Evolutionary conservation across 192 early-diverging fungal species (phyloP).

Genomic region (Backusella tuberculispora): DNA sequence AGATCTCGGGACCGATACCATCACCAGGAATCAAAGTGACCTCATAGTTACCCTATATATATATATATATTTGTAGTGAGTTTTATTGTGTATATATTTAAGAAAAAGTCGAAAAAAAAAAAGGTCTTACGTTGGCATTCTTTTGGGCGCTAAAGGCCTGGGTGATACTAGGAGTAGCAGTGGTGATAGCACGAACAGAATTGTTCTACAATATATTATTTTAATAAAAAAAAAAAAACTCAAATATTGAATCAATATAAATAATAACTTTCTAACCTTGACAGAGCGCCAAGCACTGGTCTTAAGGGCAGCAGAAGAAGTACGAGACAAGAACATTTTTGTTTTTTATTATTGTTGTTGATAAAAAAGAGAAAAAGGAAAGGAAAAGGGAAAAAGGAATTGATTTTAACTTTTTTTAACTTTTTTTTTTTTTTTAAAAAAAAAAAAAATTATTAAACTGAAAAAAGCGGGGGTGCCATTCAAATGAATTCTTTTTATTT

Average conservation of each 20-base stretch:
- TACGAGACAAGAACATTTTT: constrained; percentile 34
- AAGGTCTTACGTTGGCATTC: constrained; percentile 52
- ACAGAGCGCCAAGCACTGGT: constrained; percentile 12
- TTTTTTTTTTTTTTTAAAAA: constrained; percentile 20
- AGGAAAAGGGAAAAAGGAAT: constrained; percentile 18
- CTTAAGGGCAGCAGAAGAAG: constrained; percentile 29
- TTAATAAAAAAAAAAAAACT: not conserved
- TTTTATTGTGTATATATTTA: no score
- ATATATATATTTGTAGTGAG: not conserved
- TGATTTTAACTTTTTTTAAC: constrained; percentile 7
- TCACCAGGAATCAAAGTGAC: constrained; percentile 98
- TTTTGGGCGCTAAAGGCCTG: constrained; percentile 53
- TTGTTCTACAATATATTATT: constrained; percentile 16
- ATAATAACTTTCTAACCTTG: constrained; percentile 8
- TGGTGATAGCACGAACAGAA: constrained; percentile 38
- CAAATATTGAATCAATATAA: no score
- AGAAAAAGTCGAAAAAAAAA: no score
- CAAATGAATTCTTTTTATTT: not conserved
- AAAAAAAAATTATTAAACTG: not conserved
- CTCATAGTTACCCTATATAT: constrained; percentile 68
- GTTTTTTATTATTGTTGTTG: not conserved
- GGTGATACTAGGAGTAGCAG: constrained; percentile 49
- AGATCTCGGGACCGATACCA: constrained; percentile 98
- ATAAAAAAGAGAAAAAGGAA: not conserved
- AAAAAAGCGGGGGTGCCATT: constrained; percentile 2